A percentile compares a stretch with the other conserved stretches of the same genome.
phyloP scores from a whole-genome alignment of 208 protist species.

The Crithidia sp. region DNA sequence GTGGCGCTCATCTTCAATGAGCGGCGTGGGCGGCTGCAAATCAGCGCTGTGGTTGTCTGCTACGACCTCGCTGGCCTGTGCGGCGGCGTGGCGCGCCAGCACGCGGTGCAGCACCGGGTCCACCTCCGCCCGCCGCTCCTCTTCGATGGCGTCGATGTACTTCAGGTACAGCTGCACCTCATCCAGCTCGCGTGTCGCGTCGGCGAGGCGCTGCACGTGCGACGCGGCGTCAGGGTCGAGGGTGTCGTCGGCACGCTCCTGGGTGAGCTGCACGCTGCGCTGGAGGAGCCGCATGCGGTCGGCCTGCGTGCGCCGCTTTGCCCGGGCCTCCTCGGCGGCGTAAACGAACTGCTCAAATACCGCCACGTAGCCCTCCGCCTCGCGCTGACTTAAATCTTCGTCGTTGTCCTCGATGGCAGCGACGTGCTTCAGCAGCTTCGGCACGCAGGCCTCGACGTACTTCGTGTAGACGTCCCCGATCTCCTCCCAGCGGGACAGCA shows the following conservation, averaged over 20 bases:
- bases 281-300: constrained; percentile 68
- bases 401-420: constrained; percentile 82
- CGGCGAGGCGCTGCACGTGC: constrained; percentile 44
- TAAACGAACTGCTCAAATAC: constrained; percentile 81
- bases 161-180: constrained; percentile 71
- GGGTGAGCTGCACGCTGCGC: constrained; percentile 49
- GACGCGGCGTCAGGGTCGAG: constrained; percentile 62
- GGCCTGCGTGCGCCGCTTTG: constrained; percentile 72
- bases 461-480: constrained; percentile 65
- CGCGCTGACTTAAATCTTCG: constrained; percentile 67
- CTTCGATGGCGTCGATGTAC: constrained; percentile 65
- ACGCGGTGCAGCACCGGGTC: constrained; percentile 72
- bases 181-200: constrained; percentile 58
- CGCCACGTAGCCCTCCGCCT: constrained; percentile 77
- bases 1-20: neutral
- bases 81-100: constrained; percentile 45
- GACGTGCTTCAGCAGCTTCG: constrained; percentile 90
- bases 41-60: neutral
- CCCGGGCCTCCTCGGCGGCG: constrained; percentile 74
- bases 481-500: constrained; percentile 49
- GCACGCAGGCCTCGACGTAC: constrained; percentile 90
- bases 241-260: constrained; percentile 51
- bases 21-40: too few relatives aligned
- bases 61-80: neutral
- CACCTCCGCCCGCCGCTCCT: constrained; percentile 67